phyloP scores from a whole-genome alignment of 192 early-diverging fungal species.

The Mycoemilia scoparia region DNA sequence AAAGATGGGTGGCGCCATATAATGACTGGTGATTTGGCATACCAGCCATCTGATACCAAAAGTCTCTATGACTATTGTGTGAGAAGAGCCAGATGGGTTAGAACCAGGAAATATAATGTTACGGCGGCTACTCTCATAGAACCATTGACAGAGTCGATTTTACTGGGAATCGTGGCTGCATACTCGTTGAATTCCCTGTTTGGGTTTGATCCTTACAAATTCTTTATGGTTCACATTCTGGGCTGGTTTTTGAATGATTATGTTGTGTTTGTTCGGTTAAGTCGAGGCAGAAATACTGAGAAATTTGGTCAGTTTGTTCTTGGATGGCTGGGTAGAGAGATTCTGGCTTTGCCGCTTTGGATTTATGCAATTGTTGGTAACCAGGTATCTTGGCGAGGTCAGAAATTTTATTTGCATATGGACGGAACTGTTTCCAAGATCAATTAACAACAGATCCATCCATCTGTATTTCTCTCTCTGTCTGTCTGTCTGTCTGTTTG shows the following conservation, averaged over 20 bases:
- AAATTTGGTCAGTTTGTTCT: constrained; percentile 33
- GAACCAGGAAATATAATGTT: constrained; percentile 86
- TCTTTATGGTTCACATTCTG: constrained; percentile 33
- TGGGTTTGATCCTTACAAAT: constrained; percentile 18
- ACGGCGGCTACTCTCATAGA: constrained; percentile 74
- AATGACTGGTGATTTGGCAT: constrained; percentile 75
- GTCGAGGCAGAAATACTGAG: constrained; percentile 12
- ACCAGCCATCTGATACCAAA: constrained; percentile 63
- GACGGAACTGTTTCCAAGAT: constrained; percentile 45
- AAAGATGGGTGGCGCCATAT: constrained; percentile 54
- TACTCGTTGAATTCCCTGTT: constrained; percentile 44
- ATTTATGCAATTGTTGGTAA: constrained; percentile 61
- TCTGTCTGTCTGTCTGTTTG: too few relatives aligned
- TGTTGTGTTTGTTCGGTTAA: constrained; percentile 28
- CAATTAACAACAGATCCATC: too few relatives aligned
- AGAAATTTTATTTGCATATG: constrained; percentile 35
- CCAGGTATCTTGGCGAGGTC: constrained; percentile 77
- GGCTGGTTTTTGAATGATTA: constrained; percentile 41
- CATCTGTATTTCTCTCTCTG: too few relatives aligned
- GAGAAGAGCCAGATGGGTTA: constrained; percentile 79
- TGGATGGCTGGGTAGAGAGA: constrained; percentile 71
- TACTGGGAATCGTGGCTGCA: constrained; percentile 53
- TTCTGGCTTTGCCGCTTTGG: constrained; percentile 68
- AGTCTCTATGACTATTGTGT: constrained; percentile 61
- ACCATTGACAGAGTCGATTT: constrained; percentile 80